Base-by-base conservation (phyloP, 2,329 filamentous ascomycete species). In the Cercospora berteroae region DNA sequence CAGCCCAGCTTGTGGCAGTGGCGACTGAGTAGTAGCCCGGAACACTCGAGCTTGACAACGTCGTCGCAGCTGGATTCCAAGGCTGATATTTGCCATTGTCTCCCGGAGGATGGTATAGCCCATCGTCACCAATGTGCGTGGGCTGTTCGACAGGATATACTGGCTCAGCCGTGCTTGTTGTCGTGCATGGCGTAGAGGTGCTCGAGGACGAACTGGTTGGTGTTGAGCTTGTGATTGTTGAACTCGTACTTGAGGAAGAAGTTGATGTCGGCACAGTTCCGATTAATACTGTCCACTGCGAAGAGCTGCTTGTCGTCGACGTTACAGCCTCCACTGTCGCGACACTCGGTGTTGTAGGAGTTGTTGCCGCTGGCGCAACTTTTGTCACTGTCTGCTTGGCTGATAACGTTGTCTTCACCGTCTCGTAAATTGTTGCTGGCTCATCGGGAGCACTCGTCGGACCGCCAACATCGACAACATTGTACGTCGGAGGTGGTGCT, bases 381-480 rank as follows among this genome's bases (percentile, higher is more conserved):
- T 66, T 48, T 23, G 62, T 66, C 16, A 62, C 55, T n/a, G 68
- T 69, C 63, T 60, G 50, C 27, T 60, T 65, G 29, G 69, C 25
- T 20, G 64, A 62, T 10, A 66, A 60, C 5, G 71, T 69, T 10
- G 63, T 66, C 18, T 70, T 68, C 12, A 75, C 65, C 3, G 74
- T 75, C 48, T 69, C 68, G 62, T 73, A 72, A n/a, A 74, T 59
- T 5, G 72, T 74, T 16, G 68, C 70, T 29, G 61, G 23, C 10
- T 69, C 69, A 10, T 70, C 67, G 57, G 68, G 48, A 18, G 65
- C 44, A 50, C 64, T 61, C 9, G 72, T 69, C 48, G 71, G 68
- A 18, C 68, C 64, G 56, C 70, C 74, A 48, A 76, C 75, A 64
- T 77, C 70, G 58, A 77, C 75, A 23, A 77, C 74, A 25, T 72